Conservation (phyloP, 2,329 filamentous ascomycete genomes). For the Ophiosphaerella narmari region DNA sequence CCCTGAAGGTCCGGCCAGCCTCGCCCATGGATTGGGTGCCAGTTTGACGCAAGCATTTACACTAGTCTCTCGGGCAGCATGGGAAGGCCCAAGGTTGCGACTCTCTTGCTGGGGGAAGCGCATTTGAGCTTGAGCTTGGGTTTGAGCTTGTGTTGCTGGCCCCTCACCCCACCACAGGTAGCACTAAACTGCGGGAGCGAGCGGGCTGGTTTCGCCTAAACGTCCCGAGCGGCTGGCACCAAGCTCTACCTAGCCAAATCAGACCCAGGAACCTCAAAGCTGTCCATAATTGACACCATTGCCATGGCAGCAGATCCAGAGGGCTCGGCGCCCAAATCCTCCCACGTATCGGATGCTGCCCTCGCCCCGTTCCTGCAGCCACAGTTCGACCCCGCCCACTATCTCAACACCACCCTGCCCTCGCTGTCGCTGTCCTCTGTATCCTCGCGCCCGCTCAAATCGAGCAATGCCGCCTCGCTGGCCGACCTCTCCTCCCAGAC, state of each 20-base stretch:
- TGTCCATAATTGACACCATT: slow-evolving; percentile 24
- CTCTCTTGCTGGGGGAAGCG: too few species aligned
- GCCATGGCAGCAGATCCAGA: slow-evolving; percentile 26
- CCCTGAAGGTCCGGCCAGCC: not conserved
- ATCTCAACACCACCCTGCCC: slow-evolving; percentile 80
- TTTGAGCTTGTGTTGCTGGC: not conserved
- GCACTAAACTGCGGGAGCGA: slow-evolving; percentile 17
- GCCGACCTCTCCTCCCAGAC: slow-evolving; percentile 80
- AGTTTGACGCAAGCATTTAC: too few species aligned
- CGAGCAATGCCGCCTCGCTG: slow-evolving; percentile 61
- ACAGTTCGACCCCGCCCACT: slow-evolving; percentile 81
- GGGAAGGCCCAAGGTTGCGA: too few species aligned
- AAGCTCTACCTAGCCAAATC: slow-evolving; percentile 5
- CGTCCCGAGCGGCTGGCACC: slow-evolving; percentile 18
- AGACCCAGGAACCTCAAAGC: slow-evolving; percentile 18
- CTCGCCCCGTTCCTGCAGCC: slow-evolving; percentile 76
- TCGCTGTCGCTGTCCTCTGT: slow-evolving; percentile 61
- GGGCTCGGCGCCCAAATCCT: slow-evolving; percentile 24
- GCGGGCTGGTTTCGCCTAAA: slow-evolving; percentile 8
- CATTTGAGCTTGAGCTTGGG: too few species aligned
- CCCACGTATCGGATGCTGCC: slow-evolving; percentile 71
- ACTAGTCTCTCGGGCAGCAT: too few species aligned
- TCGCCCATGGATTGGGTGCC: not conserved
- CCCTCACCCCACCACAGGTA: slow-evolving; percentile 18
- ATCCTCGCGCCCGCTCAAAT: slow-evolving; percentile 44